Base-by-base conservation (phyloP, 805 yeast species). In the Starmerella roubikii region DNA sequence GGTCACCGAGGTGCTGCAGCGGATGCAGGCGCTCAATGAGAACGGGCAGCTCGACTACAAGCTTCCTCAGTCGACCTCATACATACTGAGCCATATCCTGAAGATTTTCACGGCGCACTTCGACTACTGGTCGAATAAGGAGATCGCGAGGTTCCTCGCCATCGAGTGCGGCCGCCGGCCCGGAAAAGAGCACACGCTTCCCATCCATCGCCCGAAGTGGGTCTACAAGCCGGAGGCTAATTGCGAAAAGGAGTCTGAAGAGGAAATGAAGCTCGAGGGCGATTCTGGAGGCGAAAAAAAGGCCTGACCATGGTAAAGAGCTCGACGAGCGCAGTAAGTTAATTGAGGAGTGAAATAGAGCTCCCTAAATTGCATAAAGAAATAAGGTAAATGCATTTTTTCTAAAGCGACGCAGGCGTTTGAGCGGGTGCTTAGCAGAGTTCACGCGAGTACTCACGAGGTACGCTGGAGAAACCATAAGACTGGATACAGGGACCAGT, bases 21-120 rank as follows among this genome's bases (percentile, higher is more conserved):
- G 61, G 46, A 36, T 45, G 33, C 32, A 28, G 17, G 3, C 23
- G 13, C 62, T 84, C 40, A 88, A 91, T 50, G 71, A 72, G 36
- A 71, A 73, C 26, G 97, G 95, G 0, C 72, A 95, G 50, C 64
- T 91, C 1, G 98, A 88, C 58, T 86, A 78, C 60, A 65, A 77
- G 3, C 59, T 88, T 29, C 65, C 65, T 2, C 44, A 52, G 18
- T 45, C 56, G 1, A 81, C 85, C 2, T 66, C 78, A 15, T 40
- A 42, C 21, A 69, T 86, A 46, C 93, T 84, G 46, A 72, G 83
- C 35, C 85, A 91, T 40, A 62, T 85, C 32, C 65, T 88, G 12
- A 72, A 82, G 20, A 86, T 94, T 15, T 64, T 88, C 8, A 81
- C 81, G 35, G 91, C 97, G 0, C 98, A 88, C 59, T 77, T 82